These are phyloP conservation scores for Saccharomycopsis crataegensis DNA, from an alignment of 1,139 yeast genomes.

Conservation along the genomic window DNA sequence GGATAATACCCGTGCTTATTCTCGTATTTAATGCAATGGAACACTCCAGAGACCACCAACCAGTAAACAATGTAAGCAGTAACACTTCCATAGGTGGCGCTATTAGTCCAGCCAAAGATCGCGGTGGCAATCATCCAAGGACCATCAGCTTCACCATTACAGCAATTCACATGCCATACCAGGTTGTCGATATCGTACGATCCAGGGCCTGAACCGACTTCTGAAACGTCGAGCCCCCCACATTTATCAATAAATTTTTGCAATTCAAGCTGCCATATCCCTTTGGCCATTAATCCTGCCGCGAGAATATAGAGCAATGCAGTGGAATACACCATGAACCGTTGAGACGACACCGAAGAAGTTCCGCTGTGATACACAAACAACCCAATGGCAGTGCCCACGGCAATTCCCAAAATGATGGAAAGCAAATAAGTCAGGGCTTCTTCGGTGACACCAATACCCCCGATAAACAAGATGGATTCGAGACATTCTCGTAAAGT, in stretches of 20 bases:
- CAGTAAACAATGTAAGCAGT: constrained; percentile 69
- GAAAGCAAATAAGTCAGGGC: constrained; percentile 78
- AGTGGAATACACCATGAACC: constrained; percentile 76
- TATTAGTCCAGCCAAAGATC: constrained; percentile 89
- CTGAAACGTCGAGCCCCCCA: constrained; percentile 83
- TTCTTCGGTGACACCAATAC: constrained; percentile 73
- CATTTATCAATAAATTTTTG: constrained; percentile 57
- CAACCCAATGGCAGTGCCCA: constrained; percentile 63
- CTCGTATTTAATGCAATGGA: constrained; percentile 46
- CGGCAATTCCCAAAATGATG: constrained; percentile 59
- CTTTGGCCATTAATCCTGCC: constrained; percentile 84
- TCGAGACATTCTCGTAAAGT: constrained; percentile 83
- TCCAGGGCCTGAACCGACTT: constrained; percentile 90
- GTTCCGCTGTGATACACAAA: constrained; percentile 74
- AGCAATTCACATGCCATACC: constrained; percentile 96
- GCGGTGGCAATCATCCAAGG: constrained; percentile 95
- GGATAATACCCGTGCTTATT: constrained; percentile 62
- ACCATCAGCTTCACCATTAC: constrained; percentile 84
- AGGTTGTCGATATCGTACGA: constrained; percentile 74
- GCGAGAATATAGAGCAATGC: constrained; percentile 81
- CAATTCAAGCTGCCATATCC: constrained; percentile 83
- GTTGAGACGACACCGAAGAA: constrained; percentile 58
- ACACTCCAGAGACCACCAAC: constrained; percentile 41
- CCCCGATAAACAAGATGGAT: constrained; percentile 83
- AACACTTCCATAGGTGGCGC: constrained; percentile 93